Base-by-base conservation (phyloP, 176 grass and related monocot genomes). In the Thinopyrum elongatum region DNA sequence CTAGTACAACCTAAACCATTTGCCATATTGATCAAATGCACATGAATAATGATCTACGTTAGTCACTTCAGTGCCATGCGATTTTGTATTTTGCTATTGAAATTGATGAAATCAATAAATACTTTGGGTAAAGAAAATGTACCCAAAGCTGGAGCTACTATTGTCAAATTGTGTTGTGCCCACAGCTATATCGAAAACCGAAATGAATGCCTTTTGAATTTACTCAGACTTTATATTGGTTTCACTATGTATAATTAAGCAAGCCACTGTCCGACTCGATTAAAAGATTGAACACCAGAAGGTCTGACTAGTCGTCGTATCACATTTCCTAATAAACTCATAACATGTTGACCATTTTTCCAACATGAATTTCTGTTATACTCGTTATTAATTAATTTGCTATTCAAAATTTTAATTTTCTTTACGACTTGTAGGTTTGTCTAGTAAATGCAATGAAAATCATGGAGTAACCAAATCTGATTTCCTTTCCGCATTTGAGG, bases 401-500 rank as follows among this genome's bases (percentile, higher is more conserved):
- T 55, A 47, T 30, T 51, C 59, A 7, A 3, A 26, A 9, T 58
- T 88, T 57, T 88, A 38, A 57, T 80, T 69, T 82, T 67, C 26
- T 49, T 55, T 66, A 66, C 15, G 8, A 65, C 60, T 83, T 83
- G 70, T 90, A 92, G 93, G 91, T 79, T 87, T 91, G 53, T 9
- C 58, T 72, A 81, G 80, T 65, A 69, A 57, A 76, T 62, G 27
- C 63, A 81, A 17, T 30, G 82, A 42, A 86, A 86, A 81, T 80
- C 86, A 74, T 59, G 70, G 35, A 86, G 39, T 87, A 83, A 77
- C 70, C 16, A 77, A 69, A 82, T 82, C 65, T 80, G 93, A 81
- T 90, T 87, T 91, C 25, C 57, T 63, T 29, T 73, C 80, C 73
- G 60, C 81, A 70, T 95, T 88, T 89, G 65, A 35, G 70, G 53